Base-by-base conservation (phyloP, 345 rosid genomes). In the Melaleuca alternifolia region DNA sequence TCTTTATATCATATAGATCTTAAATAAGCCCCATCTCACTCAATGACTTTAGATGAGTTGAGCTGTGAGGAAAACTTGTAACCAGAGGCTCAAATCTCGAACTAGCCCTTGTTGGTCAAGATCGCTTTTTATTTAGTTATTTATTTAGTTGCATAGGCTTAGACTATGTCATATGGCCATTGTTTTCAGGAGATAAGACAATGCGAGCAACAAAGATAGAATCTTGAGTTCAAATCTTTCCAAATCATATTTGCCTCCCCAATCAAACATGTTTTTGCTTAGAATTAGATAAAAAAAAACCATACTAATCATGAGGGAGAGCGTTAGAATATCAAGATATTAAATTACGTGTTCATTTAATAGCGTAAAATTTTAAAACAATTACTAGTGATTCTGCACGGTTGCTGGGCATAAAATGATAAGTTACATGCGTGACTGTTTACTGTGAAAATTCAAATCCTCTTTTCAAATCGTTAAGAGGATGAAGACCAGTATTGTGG, bases 361-460 rank as follows among this genome's bases (percentile, higher is more conserved):
- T n/a, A n/a, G n/a, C n/a, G n/a, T n/a, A n/a, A n/a, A n/a, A n/a
- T n/a, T n/a, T n/a, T n/a, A n/a, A n/a, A n/a, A n/a, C n/a, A n/a
- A n/a, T n/a, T n/a, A n/a, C n/a, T n/a, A n/a, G n/a, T n/a, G n/a
- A n/a, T n/a, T n/a, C n/a, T n/a, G 16, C 6, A 21, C 3, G 46
- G 1, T 1, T 65, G 33, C 11, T 4, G 44, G 6, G 11, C 6
- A 7, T 65, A 15, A 16, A 44, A 65, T 1, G 1, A 15, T 30
- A 65, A 15, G 3, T 61, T 61, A 28, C 8, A 28, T n/a, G 10
- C 0, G 30, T 61, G 11, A n/a, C 4, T 1, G 12, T 61, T 61
- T 1, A 15, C 2, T 33, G 4, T 1, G 0, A 71, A 71, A 33
- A 71, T 12, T 71, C 0, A 10, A 0, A 65, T 71, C 13, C 1